Evolutionary conservation across 305 asterid genomes (phyloP).

Genomic region (Solanum hybrid): DNA sequence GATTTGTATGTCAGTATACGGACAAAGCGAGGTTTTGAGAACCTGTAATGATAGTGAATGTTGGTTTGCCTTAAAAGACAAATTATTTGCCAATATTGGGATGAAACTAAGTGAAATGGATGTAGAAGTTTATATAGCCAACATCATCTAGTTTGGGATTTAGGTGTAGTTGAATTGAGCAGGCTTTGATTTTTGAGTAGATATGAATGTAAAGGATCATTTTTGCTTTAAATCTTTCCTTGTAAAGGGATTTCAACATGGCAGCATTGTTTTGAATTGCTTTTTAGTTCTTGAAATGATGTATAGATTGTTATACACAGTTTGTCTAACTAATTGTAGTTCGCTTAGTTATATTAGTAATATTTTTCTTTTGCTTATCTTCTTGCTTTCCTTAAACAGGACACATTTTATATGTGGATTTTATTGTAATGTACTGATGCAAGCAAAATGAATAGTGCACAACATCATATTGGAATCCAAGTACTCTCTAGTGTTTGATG

Average conservation of each 20-base stretch:
- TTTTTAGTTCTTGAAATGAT: not conserved
- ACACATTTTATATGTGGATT: not conserved
- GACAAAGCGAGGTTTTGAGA: not conserved
- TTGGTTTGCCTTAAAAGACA: not conserved
- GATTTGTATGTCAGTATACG: not conserved
- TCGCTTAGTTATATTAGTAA: not conserved
- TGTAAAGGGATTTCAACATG: not conserved
- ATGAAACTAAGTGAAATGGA: not conserved
- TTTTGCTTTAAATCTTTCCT: not conserved
- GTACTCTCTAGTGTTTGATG: not conserved
- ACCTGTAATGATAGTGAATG: not conserved
- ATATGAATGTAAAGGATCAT: not conserved
- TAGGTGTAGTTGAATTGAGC: not conserved
- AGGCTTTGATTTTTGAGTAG: not conserved
- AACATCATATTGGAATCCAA: not conserved
- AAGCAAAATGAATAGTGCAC: not conserved
- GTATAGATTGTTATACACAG: not conserved
- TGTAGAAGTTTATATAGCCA: not conserved
- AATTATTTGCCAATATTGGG: not conserved
- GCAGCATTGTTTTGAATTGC: not conserved
- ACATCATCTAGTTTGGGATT: not conserved
- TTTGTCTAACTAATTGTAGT: not conserved
- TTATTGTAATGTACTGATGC: not conserved
- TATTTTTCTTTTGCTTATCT: not conserved
- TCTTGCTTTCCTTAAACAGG: not conserved